Evolutionary conservation across 176 grass and related monocot species (phyloP).

Genomic region (Aegilops tauschii): DNA sequence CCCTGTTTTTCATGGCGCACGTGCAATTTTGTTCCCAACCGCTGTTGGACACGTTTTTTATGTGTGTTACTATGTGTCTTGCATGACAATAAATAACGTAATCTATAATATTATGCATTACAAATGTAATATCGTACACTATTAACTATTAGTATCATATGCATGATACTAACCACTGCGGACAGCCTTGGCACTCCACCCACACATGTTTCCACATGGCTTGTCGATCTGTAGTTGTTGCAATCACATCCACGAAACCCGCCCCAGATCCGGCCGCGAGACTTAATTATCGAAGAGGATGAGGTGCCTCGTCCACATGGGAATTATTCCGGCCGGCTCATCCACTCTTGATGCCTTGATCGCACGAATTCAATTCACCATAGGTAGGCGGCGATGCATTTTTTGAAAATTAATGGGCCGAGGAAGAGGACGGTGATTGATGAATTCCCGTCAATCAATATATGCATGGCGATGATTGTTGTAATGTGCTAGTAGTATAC

Average conservation of each 20-base stretch:
- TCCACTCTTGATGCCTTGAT: background rate
- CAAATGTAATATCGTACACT: too few relatives aligned
- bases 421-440: background rate
- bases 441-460: background rate
- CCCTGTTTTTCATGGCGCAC: too few relatives aligned
- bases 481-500: background rate
- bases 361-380: background rate
- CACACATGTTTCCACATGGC: background rate
- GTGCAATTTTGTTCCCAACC: too few relatives aligned
- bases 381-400: background rate
- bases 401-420: background rate
- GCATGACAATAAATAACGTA: too few relatives aligned
- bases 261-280: background rate
- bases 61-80: too few relatives aligned
- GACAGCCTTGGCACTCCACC: background rate
- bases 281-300: background rate
- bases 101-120: too few relatives aligned
- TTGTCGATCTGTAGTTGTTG: background rate
- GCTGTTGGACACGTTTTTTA: too few relatives aligned
- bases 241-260: background rate
- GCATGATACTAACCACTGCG: too few relatives aligned
- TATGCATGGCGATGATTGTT: background rate
- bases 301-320: background rate
- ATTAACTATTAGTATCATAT: too few relatives aligned
- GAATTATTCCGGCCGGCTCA: background rate